Evolutionary conservation across 768 basidiomycete species (phyloP).

Genomic region (Ephemerocybe angulata): DNA sequence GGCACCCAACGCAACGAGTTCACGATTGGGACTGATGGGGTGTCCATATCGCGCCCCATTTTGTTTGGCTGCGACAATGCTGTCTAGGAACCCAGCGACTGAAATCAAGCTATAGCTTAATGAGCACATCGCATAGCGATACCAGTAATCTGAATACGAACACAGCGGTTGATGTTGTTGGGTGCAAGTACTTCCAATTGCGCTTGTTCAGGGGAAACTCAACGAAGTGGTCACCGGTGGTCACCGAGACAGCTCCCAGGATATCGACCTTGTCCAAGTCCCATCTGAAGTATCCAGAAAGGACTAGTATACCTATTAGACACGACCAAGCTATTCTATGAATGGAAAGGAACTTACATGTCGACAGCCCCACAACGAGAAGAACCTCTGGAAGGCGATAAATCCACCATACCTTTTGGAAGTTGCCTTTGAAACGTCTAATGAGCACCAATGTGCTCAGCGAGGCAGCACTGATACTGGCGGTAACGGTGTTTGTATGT

Average conservation of each 20-base stretch:
- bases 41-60: slow-evolving; percentile 82
- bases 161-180: slow-evolving; percentile 85
- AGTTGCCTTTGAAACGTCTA: slow-evolving; percentile 53
- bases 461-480: slow-evolving; percentile 70
- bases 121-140: neutral
- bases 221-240: slow-evolving; percentile 59
- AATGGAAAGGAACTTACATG: slow-evolving; percentile 48
- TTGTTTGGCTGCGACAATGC: slow-evolving; percentile 94
- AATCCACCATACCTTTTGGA: slow-evolving; percentile 64
- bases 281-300: slow-evolving; percentile 71
- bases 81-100: slow-evolving; percentile 89
- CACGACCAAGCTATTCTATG: neutral
- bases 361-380: slow-evolving; percentile 78
- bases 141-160: slow-evolving; percentile 20
- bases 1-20: slow-evolving; percentile 88
- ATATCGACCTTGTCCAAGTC: slow-evolving; percentile 77
- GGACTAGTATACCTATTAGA: slow-evolving; percentile 38
- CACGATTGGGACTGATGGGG: slow-evolving; percentile 89
- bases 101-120: slow-evolving; percentile 57
- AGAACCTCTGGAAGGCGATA: slow-evolving; percentile 89
- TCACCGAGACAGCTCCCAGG: slow-evolving; percentile 72
- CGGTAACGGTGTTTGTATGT: slow-evolving; percentile 62
- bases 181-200: slow-evolving; percentile 61
- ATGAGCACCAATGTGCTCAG: slow-evolving; percentile 62
- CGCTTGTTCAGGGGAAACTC: slow-evolving; percentile 64